A percentile compares a stretch with the other conserved stretches of the same genome.
Evolutionary conservation across 305 asterid genomes (phyloP).

Genomic region (Fraxinus nigra): DNA sequence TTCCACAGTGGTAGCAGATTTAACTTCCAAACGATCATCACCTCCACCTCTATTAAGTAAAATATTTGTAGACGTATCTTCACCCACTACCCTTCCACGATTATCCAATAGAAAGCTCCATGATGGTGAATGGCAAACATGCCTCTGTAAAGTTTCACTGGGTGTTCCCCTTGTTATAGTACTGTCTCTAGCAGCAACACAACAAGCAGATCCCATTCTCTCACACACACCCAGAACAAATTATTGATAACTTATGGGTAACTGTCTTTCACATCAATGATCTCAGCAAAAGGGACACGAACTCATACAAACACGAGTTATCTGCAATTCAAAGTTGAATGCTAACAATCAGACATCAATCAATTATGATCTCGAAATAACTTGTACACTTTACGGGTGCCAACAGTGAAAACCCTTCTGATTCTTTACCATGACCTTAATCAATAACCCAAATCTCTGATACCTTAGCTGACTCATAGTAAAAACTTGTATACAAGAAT

Average conservation of each 20-base stretch:
- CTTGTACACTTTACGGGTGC: background rate
- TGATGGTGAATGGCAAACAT: slow-evolving; percentile 72
- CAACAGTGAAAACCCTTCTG: background rate
- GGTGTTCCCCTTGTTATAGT: slow-evolving; percentile 22
- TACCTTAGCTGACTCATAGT: background rate
- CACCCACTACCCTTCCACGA: slow-evolving; percentile 87
- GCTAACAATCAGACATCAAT: slow-evolving; percentile 9
- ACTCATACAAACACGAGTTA: slow-evolving; percentile 19
- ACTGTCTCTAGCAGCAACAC: slow-evolving; percentile 75
- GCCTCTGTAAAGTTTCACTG: slow-evolving; percentile 53
- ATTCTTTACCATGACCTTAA: background rate
- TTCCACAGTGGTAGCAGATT: slow-evolving; percentile 58
- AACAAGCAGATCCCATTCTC: slow-evolving; percentile 96
- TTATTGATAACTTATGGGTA: slow-evolving; percentile 16
- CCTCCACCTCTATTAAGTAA: slow-evolving; percentile 47
- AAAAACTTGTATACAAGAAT: background rate
- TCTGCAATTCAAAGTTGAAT: slow-evolving; percentile 31
- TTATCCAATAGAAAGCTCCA: slow-evolving; percentile 99
- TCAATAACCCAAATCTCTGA: slow-evolving; percentile 1
- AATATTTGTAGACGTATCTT: slow-evolving; percentile 73
- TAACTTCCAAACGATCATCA: slow-evolving; percentile 42
- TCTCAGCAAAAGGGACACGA: slow-evolving; percentile 21
- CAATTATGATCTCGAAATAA: background rate
- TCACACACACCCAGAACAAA: slow-evolving; percentile 31
- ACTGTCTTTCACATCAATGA: slow-evolving; percentile 34